A percentile compares a stretch with the other conserved stretches of the same genome.
These are phyloP conservation scores for Xylariales sp. DNA, from an alignment of 2,329 filamentous ascomycete species.

Conservation along the genomic window DNA sequence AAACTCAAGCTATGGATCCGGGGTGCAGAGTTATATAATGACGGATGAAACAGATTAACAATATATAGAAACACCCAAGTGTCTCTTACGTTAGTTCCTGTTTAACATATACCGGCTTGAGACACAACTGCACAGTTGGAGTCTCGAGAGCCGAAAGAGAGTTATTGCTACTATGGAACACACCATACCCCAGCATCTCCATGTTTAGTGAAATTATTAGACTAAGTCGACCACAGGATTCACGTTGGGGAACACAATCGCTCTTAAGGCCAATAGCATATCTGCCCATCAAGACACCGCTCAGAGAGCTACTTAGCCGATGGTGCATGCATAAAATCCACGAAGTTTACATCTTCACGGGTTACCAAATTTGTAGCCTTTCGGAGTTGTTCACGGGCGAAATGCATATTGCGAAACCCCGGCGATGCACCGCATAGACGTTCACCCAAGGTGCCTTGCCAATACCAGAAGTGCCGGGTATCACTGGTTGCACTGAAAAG, in stretches of 20 bases:
- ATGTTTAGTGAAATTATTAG: background rate
- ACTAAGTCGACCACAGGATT: conserved; percentile 2
- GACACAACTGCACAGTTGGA: background rate
- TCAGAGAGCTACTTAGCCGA: conserved; percentile 2
- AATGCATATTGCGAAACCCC: conserved; percentile 36
- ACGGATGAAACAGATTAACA: conserved; percentile 16
- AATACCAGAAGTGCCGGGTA: conserved; percentile 14
- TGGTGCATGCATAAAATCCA: conserved; percentile 1
- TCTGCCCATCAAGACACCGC: conserved; percentile 3
- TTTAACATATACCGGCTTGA: background rate
- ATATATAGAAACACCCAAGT: conserved; percentile 13
- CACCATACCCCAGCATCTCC: conserved; percentile 5
- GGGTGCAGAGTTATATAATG: conserved; percentile 26
- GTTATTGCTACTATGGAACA: background rate
- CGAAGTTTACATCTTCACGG: background rate
- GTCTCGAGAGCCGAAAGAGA: background rate
- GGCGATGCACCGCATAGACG: conserved; percentile 43
- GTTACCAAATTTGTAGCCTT: conserved; percentile 30
- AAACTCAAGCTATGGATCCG: conserved; percentile 25
- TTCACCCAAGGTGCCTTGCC: conserved; percentile 8
- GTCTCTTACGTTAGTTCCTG: background rate
- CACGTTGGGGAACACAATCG: conserved; percentile 1
- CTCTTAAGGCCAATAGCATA: conserved; percentile 10
- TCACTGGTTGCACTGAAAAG: conserved; percentile 43
- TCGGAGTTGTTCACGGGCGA: conserved; percentile 33